Base-by-base conservation (phyloP, 176 grass and related monocot genomes). In the Carex littledalei region DNA sequence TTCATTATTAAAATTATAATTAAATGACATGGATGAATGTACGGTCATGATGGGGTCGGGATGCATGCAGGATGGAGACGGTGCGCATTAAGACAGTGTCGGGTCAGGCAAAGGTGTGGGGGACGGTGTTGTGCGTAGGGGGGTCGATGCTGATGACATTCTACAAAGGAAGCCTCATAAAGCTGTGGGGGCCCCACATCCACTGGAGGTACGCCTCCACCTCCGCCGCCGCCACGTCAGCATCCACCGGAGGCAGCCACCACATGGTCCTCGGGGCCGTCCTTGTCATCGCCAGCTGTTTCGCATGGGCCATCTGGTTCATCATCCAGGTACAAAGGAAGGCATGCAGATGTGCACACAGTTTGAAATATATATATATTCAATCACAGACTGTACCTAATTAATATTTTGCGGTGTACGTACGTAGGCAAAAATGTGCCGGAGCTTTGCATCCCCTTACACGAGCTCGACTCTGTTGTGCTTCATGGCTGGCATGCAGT, bases 381-480 rank as follows among this genome's bases (percentile, higher is more conserved):
- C 45, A 35, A 4, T 5, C 5, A 11, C 47, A 12, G 8, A 50
- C 10, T 11, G 45, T 50, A 50, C 47, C 47, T 12, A 50, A 12
- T 50, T 50, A 49, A 8, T 10, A 9, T 12, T 50, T 50, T 53
- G 17, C 3, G 50, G 34, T 22, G 39, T 84, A 4, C 5, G 4
- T 39, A 39, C 5, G 37, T 6, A 97, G 91, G 84, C 82, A n/a
- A 98, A 88, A 87, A 92, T 95, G 95, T 87, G 92, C 26, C 83
- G 82, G 81, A 82, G 75, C 24, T 98, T 95, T 82, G 65, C 89
- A 18, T 94, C 89, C 18, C 95, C 93, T 9, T 98, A 95, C 85
- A 93, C 93, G 2, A 98, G 88, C 89, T 89, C 95, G 3, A 86
- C 95, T 43, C 69, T 98, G 66, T 84, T 98, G 91, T 94, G 86